Percentiles rank a stretch among this genome's conserved stretches.
Conservation (phyloP, 345 rosid genomes). For the Combretum micranthum region DNA sequence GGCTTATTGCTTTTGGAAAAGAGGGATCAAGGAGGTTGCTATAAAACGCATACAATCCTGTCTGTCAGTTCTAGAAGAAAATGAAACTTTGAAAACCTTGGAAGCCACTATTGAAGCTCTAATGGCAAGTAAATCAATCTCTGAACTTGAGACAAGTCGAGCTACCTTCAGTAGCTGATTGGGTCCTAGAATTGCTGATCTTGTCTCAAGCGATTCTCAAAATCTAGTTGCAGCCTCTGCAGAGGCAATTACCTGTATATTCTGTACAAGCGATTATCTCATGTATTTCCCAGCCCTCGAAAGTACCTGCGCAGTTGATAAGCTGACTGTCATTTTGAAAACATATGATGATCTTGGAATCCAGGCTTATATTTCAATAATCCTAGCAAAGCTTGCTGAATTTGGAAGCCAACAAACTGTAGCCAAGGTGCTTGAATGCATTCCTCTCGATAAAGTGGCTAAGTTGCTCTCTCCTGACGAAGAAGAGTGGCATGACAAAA, state of each 20-base stretch:
- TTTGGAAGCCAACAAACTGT: slow-evolving; percentile 19
- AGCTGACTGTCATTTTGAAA: slow-evolving; percentile 11
- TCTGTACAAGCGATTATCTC: slow-evolving; percentile 14
- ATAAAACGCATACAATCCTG: slow-evolving; percentile 7
- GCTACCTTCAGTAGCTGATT: slow-evolving; percentile 18
- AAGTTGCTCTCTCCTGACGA: slow-evolving; percentile 13
- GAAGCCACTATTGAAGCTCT: slow-evolving; percentile 24
- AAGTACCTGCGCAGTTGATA: slow-evolving; percentile 12
- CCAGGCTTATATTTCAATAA: slow-evolving; percentile 16
- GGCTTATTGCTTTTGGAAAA: slow-evolving; percentile 25
- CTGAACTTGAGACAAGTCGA: slow-evolving; percentile 24
- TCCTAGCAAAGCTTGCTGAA: slow-evolving; percentile 28
- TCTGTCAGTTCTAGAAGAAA: slow-evolving; percentile 13
- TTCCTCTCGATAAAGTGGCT: slow-evolving; percentile 16
- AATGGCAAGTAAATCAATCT: slow-evolving; percentile 25
- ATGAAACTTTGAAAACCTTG: slow-evolving; percentile 9
- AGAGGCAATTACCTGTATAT: slow-evolving; percentile 22
- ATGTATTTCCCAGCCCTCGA: slow-evolving; percentile 21
- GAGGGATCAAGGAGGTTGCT: slow-evolving; percentile 14
- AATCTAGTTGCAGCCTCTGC: slow-evolving; percentile 15
- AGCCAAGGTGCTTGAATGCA: slow-evolving; percentile 22
- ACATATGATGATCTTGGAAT: slow-evolving; percentile 14
- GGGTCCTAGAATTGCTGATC: slow-evolving; percentile 22
- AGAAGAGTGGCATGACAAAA: slow-evolving; percentile 20
- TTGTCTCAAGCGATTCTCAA: slow-evolving; percentile 19